Percentiles rank a stretch among this genome's conserved stretches.
phyloP scores from a whole-genome alignment of 441 rosid species.

The Mallotus japonicus region DNA sequence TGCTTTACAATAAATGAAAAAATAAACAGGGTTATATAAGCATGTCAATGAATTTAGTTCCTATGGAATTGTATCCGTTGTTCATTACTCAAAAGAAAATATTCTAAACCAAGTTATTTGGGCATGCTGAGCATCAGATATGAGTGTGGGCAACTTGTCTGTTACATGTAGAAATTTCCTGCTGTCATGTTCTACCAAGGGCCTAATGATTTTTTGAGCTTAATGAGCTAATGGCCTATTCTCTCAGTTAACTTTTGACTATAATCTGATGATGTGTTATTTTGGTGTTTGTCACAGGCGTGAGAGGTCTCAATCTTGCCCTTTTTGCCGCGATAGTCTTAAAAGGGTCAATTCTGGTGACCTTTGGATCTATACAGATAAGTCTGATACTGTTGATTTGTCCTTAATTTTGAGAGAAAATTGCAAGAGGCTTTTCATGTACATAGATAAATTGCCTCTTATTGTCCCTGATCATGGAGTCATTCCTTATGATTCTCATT shows the following conservation, averaged over 20 bases:
- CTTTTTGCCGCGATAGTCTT: conserved; percentile 80
- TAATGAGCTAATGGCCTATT: too few relatives aligned
- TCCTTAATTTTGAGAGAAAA: conserved; percentile 50
- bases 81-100: background rate
- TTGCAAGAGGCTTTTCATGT: conserved; percentile 57
- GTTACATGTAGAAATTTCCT: too few relatives aligned
- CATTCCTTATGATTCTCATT: conserved; percentile 46
- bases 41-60: too few relatives aligned
- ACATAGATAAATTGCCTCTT: conserved; percentile 70
- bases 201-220: background rate
- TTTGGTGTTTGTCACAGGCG: conserved; percentile 45
- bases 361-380: conserved; percentile 69
- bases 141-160: too few relatives aligned
- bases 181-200: too few relatives aligned
- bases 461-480: conserved; percentile 53
- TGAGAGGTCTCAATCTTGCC: conserved; percentile 75
- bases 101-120: background rate
- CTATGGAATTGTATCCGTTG: background rate
- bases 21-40: too few relatives aligned
- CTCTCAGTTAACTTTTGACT: too few relatives aligned
- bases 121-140: too few relatives aligned
- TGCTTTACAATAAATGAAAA: too few relatives aligned
- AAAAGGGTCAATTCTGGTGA: conserved; percentile 69
- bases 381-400: conserved; percentile 47
- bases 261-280: background rate